Evolutionary conservation across 73 alveolate species (phyloP), one percentile per base, ranked within the genome.

Genomic region (Tetrahymena borealis): DNA sequence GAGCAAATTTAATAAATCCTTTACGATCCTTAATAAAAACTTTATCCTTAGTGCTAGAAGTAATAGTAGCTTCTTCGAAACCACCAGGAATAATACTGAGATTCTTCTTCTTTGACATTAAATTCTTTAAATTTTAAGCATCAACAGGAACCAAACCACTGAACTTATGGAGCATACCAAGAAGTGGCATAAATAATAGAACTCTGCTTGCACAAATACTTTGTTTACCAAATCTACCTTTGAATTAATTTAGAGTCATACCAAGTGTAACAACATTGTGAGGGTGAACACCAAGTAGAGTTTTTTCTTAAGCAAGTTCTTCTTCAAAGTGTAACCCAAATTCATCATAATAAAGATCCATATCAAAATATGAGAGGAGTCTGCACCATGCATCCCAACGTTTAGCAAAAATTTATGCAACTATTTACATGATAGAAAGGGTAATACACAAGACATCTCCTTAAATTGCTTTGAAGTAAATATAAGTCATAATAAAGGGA

Each of bases 1-100:
- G 91, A 20, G 95, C 95, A 79, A 79, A 93, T 38, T 93, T 93
- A 31, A 93, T 93, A 33, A 93, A 93, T 10, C 95, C 95, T 85
- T 93, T 93, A 40, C 95, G 90, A 37, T 85, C 39, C 32, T 85
- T 93, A 11, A 93, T 79, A 28, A 32, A 93, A 1, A 93, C 93
- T 93, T 92, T 93, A 40, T 93, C 91, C 33, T 93, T 92, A 32
- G 79, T 90, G 37, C 77, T 40, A 20, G 60, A 79, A 1, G 93
- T 78, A 1, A 93, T 36, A 38, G 95, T 93, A 36, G 95, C 93
- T 20, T 93, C 95, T 33, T 93, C 95, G 79, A 93, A 93, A 32
- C 95, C 95, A 7, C 95, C 95, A 33, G 91, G 92, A 31, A 85
- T 77, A 8, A 93, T 79, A 40, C 93, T 91, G 38, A 93, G 79